phyloP scores from a whole-genome alignment of 2,329 filamentous ascomycete genomes.

The Diatrype stigma region DNA sequence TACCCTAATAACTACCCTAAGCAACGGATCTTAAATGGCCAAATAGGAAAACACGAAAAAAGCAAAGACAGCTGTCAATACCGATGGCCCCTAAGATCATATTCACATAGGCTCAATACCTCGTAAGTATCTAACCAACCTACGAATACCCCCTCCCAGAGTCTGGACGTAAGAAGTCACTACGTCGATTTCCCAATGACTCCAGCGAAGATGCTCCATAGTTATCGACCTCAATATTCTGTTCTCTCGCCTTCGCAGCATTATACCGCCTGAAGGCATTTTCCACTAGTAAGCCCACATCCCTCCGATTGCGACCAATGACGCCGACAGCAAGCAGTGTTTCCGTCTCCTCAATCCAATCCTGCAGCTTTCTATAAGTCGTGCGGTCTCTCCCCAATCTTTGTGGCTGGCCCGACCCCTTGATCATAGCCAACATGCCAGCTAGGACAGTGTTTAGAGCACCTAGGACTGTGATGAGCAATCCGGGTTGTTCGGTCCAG shows the following conservation, averaged over 20 bases:
- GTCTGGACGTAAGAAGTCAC: no score
- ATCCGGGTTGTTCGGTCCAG: slow-evolving; percentile 42
- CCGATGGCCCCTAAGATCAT: no score
- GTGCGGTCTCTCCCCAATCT: slow-evolving; percentile 42
- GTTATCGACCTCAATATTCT: slow-evolving; percentile 37
- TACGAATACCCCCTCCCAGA: no score
- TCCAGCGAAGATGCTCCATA: slow-evolving; percentile 27
- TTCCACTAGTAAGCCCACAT: slow-evolving; percentile 40
- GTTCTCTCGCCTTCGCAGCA: slow-evolving; percentile 35
- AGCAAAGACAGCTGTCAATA: no score
- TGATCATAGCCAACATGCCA: slow-evolving; percentile 54
- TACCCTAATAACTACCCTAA: no score
- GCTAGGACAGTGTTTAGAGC: slow-evolving; percentile 61
- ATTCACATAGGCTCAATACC: no score
- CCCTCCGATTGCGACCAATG: slow-evolving; percentile 36
- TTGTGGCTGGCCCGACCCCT: slow-evolving; percentile 47
- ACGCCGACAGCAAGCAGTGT: slow-evolving; percentile 38
- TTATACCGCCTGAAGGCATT: slow-evolving; percentile 40
- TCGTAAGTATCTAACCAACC: no score
- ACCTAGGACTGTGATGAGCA: slow-evolving; percentile 53
- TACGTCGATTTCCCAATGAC: slow-evolving; percentile 7
- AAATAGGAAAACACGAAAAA: no score
- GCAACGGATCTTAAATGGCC: no score
- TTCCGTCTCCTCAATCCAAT: slow-evolving; percentile 53
- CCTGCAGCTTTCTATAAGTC: slow-evolving; percentile 42